Evolutionary conservation across 2,329 filamentous ascomycete genomes (phyloP).

Genomic region (Aspergillus sp.): DNA sequence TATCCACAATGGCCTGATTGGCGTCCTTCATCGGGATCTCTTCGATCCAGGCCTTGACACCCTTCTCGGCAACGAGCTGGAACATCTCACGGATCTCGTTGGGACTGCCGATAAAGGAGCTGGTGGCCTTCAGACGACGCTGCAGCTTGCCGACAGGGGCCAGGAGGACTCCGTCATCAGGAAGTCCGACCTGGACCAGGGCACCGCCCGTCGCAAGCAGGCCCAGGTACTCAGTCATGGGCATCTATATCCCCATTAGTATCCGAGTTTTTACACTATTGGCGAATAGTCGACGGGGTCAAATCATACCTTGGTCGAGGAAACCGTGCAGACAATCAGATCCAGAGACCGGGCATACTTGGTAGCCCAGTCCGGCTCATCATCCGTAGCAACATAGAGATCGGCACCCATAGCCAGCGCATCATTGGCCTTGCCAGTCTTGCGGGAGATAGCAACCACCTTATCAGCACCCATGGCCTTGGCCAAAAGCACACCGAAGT

Average conservation of each 20-base stretch:
- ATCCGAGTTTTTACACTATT: not conserved
- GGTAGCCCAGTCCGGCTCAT: slow-evolving; percentile 56
- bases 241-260: slow-evolving; percentile 51
- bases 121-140: slow-evolving; percentile 54
- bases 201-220: slow-evolving; percentile 61
- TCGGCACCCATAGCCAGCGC: slow-evolving; percentile 58
- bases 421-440: slow-evolving; percentile 53
- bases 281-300: too few species aligned
- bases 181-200: slow-evolving; percentile 67
- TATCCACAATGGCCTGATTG: slow-evolving; percentile 47
- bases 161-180: slow-evolving; percentile 57
- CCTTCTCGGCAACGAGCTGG: slow-evolving; percentile 43
- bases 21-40: slow-evolving; percentile 46
- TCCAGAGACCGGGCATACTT: slow-evolving; percentile 54
- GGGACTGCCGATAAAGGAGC: slow-evolving; percentile 46
- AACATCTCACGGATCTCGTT: slow-evolving; percentile 49
- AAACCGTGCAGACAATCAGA: slow-evolving; percentile 60
- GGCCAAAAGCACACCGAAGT: slow-evolving; percentile 71
- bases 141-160: slow-evolving; percentile 61
- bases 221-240: slow-evolving; percentile 61
- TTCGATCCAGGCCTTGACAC: slow-evolving; percentile 46
- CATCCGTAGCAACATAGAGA: slow-evolving; percentile 57
- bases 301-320: slow-evolving; percentile 46
- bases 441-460: slow-evolving; percentile 59
- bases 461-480: slow-evolving; percentile 70